Evolutionary conservation across 257 asterid genomes (phyloP).

Genomic region (Solanum megistacrolobum): DNA sequence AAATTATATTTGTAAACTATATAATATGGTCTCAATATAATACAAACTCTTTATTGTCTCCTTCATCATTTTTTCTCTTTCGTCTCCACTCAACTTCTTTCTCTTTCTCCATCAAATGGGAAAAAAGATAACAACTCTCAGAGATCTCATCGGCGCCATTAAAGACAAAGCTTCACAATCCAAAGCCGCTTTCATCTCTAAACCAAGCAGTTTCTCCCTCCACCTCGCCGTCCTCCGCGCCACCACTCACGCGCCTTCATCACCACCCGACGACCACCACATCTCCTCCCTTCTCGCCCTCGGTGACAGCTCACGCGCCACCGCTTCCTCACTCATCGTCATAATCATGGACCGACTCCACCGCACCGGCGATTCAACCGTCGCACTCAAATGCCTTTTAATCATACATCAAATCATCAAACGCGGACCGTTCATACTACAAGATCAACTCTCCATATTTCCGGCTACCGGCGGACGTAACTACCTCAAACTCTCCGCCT

Average conservation of each 20-base stretch:
- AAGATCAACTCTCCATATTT: slow-evolving; percentile 66
- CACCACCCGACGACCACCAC: slow-evolving; percentile 37
- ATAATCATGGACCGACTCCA: slow-evolving; percentile 75
- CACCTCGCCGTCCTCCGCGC: slow-evolving; percentile 69
- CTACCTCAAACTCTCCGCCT: slow-evolving; percentile 59
- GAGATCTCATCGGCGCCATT: slow-evolving; percentile 34
- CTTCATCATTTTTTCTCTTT: neutral
- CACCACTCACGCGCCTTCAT: slow-evolving; percentile 56
- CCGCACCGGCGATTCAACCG: slow-evolving; percentile 55
- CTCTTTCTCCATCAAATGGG: neutral
- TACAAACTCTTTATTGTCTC: neutral
- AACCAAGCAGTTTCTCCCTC: slow-evolving; percentile 26
- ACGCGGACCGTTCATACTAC: slow-evolving; percentile 83
- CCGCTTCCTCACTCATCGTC: slow-evolving; percentile 52
- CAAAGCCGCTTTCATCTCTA: slow-evolving; percentile 49
- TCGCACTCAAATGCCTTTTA: slow-evolving; percentile 66
- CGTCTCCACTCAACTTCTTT: neutral
- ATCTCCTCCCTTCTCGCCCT: slow-evolving; percentile 45
- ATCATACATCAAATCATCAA: slow-evolving; percentile 51
- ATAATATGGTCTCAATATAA: neutral
- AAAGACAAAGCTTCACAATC: slow-evolving; percentile 41
- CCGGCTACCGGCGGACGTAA: slow-evolving; percentile 69
- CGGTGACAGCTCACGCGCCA: slow-evolving; percentile 66
- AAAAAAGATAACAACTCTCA: slow-evolving; percentile 21
- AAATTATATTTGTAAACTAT: neutral